phyloP scores from a whole-genome alignment of 148 eudicot species.

The Heliamphora exappendiculata region DNA sequence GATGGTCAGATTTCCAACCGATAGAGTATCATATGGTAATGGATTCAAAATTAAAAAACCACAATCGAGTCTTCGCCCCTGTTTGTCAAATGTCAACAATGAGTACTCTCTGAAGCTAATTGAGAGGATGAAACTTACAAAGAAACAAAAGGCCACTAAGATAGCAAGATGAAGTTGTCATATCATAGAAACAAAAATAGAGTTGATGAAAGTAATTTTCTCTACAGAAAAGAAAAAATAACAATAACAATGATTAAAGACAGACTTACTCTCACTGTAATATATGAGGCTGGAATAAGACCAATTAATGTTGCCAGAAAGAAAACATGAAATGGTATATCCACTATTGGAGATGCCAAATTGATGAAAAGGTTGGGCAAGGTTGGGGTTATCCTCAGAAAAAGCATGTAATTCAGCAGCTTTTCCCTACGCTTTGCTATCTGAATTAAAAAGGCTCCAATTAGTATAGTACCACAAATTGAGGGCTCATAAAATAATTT shows the following conservation, averaged over 20 bases:
- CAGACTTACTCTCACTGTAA: slow-evolving; percentile 69
- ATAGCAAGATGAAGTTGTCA: not conserved
- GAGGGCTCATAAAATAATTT: not conserved
- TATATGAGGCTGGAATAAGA: slow-evolving; percentile 73
- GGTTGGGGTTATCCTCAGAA: slow-evolving; percentile 73
- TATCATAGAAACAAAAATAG: not conserved
- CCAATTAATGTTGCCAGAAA: slow-evolving; percentile 80
- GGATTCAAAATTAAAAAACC: no score
- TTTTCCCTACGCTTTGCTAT: slow-evolving; percentile 76
- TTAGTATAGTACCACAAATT: slow-evolving; percentile 7
- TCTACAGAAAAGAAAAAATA: not conserved
- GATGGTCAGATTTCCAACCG: no score
- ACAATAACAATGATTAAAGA: not conserved
- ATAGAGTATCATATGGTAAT: no score
- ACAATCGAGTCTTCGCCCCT: no score
- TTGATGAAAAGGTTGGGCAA: slow-evolving; percentile 90
- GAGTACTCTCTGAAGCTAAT: not conserved
- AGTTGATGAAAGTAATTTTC: not conserved
- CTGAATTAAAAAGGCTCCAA: slow-evolving; percentile 23
- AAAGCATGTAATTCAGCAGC: slow-evolving; percentile 72
- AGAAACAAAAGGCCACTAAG: not conserved
- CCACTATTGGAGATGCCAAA: slow-evolving; percentile 92
- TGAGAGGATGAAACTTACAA: not conserved
- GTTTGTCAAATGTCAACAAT: not conserved
- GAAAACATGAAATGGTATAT: slow-evolving; percentile 82